Conservation (phyloP, 2,329 filamentous ascomycete genomes). For the Aspergillus pseudoterreus region DNA sequence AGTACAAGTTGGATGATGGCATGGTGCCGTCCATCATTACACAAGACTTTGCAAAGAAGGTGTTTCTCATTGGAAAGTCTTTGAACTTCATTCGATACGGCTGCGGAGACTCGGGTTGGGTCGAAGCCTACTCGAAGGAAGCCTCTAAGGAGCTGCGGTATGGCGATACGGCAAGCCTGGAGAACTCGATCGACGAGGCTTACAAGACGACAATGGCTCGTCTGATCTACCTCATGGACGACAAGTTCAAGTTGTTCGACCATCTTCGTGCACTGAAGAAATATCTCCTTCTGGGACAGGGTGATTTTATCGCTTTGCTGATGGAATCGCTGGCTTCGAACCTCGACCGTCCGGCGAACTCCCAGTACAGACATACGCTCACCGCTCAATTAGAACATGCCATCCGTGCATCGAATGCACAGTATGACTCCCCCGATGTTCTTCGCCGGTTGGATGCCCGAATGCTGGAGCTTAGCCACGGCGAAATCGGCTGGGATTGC, state of each 20-base stretch:
- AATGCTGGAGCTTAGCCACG: slow-evolving; percentile 93
- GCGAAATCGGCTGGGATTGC: slow-evolving; percentile 98
- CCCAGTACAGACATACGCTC: slow-evolving; percentile 91
- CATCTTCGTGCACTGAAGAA: slow-evolving; percentile 89
- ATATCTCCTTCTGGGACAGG: slow-evolving; percentile 89
- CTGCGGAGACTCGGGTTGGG: slow-evolving; percentile 90
- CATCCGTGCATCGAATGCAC: slow-evolving; percentile 93
- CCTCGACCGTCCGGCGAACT: slow-evolving; percentile 90
- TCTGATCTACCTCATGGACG: slow-evolving; percentile 86
- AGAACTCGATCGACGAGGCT: slow-evolving; percentile 91
- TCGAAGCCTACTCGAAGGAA: slow-evolving; percentile 89
- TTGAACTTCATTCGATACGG: slow-evolving; percentile 97
- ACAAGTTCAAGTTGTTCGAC: slow-evolving; percentile 91
- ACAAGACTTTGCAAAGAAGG: slow-evolving; percentile 88
- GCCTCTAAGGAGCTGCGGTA: slow-evolving; percentile 90
- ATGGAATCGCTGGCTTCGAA: slow-evolving; percentile 96
- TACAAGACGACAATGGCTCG: slow-evolving; percentile 98
- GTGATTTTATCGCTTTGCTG: slow-evolving; percentile 92
- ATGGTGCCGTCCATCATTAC: slow-evolving; percentile 95
- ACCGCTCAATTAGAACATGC: slow-evolving; percentile 98
- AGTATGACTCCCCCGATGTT: slow-evolving; percentile 90
- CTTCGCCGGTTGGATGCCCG: slow-evolving; percentile 89
- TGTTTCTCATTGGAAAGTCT: slow-evolving; percentile 96
- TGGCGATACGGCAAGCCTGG: slow-evolving; percentile 85
- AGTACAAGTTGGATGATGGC: slow-evolving; percentile 77